These are phyloP conservation scores for Porphyrellus cyaneotinctus DNA, from an alignment of 768 basidiomycete genomes.

Conservation along the genomic window DNA sequence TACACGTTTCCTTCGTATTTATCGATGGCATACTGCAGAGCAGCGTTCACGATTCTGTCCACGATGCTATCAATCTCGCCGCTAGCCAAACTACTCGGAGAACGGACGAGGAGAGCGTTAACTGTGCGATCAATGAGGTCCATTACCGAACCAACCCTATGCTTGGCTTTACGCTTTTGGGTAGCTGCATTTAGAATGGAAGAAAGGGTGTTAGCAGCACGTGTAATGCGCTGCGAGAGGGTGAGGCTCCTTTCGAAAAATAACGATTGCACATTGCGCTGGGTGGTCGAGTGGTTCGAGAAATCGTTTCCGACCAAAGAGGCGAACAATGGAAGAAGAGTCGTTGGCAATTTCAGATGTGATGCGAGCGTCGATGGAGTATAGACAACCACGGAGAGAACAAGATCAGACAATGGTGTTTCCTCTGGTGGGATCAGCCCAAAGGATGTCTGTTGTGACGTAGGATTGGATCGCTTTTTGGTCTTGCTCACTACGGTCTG, in stretches of 20 bases:
- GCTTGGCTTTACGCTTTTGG: constrained; percentile 47
- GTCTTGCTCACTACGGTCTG: constrained; percentile 53
- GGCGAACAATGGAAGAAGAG: constrained; percentile 72
- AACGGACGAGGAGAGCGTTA: constrained; percentile 51
- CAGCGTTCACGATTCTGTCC: constrained; percentile 67
- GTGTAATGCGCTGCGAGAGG: constrained; percentile 60
- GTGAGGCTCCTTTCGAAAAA: constrained; percentile 66
- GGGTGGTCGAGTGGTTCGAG: constrained; percentile 47
- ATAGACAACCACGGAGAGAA: constrained; percentile 56
- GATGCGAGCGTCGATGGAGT: constrained; percentile 57
- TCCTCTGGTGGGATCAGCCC: constrained; percentile 55
- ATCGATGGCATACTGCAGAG: constrained; percentile 75
- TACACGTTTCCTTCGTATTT: constrained; percentile 43
- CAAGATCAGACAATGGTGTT: constrained; percentile 33
- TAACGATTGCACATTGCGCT: constrained; percentile 50
- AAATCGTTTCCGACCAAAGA: constrained; percentile 83
- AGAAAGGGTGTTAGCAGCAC: constrained; percentile 54
- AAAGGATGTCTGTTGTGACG: constrained; percentile 13
- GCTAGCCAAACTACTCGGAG: constrained; percentile 42
- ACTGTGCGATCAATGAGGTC: constrained; percentile 72
- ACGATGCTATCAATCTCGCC: constrained; percentile 65
- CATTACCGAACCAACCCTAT: constrained; percentile 65
- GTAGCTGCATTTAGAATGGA: constrained; percentile 48
- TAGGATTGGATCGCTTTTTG: constrained; percentile 42
- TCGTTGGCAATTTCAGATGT: constrained; percentile 62